A percentile compares a stretch with the other conserved stretches of the same genome.
Conservation (phyloP, 2,329 filamentous ascomycete species). For the Aspergillus pseudotamarii region DNA sequence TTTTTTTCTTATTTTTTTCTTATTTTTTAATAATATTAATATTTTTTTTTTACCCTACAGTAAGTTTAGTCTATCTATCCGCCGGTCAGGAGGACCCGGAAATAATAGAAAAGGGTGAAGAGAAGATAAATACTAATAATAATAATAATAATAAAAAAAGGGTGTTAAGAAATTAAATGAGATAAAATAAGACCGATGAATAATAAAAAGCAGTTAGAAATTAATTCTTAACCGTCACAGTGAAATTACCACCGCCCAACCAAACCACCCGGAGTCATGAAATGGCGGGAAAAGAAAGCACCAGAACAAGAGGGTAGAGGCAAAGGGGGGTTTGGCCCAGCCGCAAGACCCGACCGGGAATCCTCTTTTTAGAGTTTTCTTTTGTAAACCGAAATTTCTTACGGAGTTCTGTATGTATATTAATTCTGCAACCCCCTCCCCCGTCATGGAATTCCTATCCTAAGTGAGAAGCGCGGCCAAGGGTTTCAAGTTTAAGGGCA, state of each 20-base stretch:
- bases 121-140: neutral
- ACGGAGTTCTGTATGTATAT: neutral
- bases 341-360: conserved; percentile 4
- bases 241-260: conserved; percentile 3
- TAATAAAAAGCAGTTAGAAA: neutral
- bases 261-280: neutral
- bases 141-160: neutral
- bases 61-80: neutral
- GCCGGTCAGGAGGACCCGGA: conserved; percentile 7
- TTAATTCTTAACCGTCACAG: conserved; percentile 6
- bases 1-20: conserved; percentile 2
- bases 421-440: neutral
- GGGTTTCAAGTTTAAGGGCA: conserved; percentile 2
- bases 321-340: neutral
- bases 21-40: neutral
- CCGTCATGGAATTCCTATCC: neutral
- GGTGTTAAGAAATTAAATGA: neutral
- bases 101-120: neutral
- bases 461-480: neutral
- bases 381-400: neutral
- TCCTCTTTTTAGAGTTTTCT: conserved; percentile 3
- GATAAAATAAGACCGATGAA: neutral
- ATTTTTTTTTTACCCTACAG: neutral
- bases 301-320: neutral
- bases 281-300: neutral